Evolutionary conservation across 2,329 filamentous ascomycete genomes (phyloP), one percentile per base, ranked within the genome.

Genomic region (Scorias spongiosa): DNA sequence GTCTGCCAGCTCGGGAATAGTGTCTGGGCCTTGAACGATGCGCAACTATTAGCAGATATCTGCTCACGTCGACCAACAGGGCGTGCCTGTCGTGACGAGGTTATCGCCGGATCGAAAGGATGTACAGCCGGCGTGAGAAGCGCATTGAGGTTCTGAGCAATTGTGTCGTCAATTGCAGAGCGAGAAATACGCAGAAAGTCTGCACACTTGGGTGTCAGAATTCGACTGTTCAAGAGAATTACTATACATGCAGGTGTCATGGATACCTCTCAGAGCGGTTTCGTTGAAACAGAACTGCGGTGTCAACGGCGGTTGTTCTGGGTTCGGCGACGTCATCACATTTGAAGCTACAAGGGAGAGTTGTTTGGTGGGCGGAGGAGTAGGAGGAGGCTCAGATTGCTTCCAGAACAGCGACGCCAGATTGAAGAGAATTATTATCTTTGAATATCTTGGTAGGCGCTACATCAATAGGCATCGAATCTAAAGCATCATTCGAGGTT

Each of bases 151-250:
- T 93, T 89, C 58, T 94, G 88, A 1, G 79, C 78, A 57, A 98
- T 96, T 39, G 84, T 86, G 64, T 98, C 91, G 65, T 98, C 91
- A 57, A 95, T 81, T 40, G 83, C 77, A 42, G 77, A 72, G 50
- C 91, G 79, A 9, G 89, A 95, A 51, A 91, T 64, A 34, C 87
- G 83, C 17, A 98, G 74, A 62, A 98, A 98, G 62, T 94, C 91
- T 94, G 57, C 49, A 46, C 51, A 15, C 44, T 39, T 41, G 46
- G 49, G 45, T 32, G 51, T 51, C 55, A 59, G 52, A 60, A 56
- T 53, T 51, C 57, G 51, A 56, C 55, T 49, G 34, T 3, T 37
- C 46, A 37, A 42, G 43, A 47, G n/a, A 8, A 2, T 2, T 6
- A 10, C n/a, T 18, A 14, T 2, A 14, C 10, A 12, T 10, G 14